Evolutionary conservation across 371 early-diverging fungal genomes (phyloP).

Genomic region (Massospora cicadina): DNA sequence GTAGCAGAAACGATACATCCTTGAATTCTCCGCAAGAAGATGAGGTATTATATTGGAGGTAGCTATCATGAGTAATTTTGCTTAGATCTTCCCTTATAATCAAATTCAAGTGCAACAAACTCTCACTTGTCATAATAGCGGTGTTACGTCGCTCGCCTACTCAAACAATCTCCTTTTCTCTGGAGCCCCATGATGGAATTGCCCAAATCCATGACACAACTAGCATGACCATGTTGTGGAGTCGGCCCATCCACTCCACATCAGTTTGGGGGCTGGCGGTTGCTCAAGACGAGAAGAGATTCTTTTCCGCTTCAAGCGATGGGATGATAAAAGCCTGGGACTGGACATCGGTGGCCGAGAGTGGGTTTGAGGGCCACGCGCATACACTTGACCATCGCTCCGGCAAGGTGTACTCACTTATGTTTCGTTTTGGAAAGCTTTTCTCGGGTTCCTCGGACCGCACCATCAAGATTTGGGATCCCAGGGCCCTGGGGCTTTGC

Average conservation of each 20-base stretch:
- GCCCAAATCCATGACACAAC: slow-evolving; percentile 20
- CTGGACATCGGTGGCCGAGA: slow-evolving; percentile 14
- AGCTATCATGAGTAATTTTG: neutral
- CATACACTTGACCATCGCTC: slow-evolving; percentile 22
- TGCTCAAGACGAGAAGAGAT: slow-evolving; percentile 20
- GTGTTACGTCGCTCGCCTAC: slow-evolving; percentile 38
- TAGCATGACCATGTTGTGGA: slow-evolving; percentile 11
- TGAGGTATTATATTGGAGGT: neutral
- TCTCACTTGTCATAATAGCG: slow-evolving; percentile 28
- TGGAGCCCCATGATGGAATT: slow-evolving; percentile 40
- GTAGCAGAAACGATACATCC: neutral
- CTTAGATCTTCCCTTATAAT: slow-evolving; percentile 13
- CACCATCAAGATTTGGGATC: slow-evolving; percentile 39
- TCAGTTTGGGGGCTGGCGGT: slow-evolving; percentile 46
- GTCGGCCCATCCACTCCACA: slow-evolving; percentile 28
- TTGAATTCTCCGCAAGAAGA: neutral
- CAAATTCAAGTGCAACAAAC: slow-evolving; percentile 34
- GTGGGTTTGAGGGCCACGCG: slow-evolving; percentile 6
- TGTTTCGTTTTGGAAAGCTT: slow-evolving; percentile 20
- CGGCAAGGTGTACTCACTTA: slow-evolving; percentile 36
- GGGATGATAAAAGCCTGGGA: slow-evolving; percentile 33
- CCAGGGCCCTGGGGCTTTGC: slow-evolving; percentile 26
- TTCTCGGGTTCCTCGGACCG: slow-evolving; percentile 41
- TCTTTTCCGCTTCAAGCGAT: slow-evolving; percentile 38
- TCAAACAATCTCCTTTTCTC: slow-evolving; percentile 25